These are phyloP conservation scores for Candolleomyces aberdarensis DNA, from an alignment of 768 basidiomycete species.

Conservation along the genomic window DNA sequence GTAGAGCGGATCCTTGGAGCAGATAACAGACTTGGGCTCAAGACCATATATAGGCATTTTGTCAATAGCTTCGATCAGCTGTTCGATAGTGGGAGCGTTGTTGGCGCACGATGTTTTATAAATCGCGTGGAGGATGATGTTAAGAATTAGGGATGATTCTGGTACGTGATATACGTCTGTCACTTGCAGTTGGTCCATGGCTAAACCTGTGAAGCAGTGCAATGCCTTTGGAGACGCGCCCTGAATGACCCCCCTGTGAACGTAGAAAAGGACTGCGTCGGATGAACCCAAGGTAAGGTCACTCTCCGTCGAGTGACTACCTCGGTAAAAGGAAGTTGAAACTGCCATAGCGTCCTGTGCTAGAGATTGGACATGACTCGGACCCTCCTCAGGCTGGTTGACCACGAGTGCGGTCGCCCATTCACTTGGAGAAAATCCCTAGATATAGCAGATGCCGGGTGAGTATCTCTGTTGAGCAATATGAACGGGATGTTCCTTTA, in stretches of 20 bases:
- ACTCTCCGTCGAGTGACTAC: slow-evolving; percentile 9
- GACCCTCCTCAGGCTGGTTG: too few relatives aligned
- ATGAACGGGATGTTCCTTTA: too few relatives aligned
- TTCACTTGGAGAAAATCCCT: too few relatives aligned
- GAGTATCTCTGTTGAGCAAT: too few relatives aligned
- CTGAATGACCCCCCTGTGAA: slow-evolving; percentile 42
- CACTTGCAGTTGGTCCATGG: neutral
- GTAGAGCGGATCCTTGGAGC: slow-evolving; percentile 1
- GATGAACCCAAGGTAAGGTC: slow-evolving; percentile 45
- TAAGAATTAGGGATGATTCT: slow-evolving; percentile 4
- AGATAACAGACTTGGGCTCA: slow-evolving; percentile 1
- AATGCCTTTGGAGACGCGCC: slow-evolving; percentile 45
- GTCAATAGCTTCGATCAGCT: slow-evolving; percentile 11
- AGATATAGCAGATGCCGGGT: too few relatives aligned
- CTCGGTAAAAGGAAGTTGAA: slow-evolving; percentile 27
- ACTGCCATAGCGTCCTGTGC: slow-evolving; percentile 14
- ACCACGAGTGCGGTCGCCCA: too few relatives aligned
- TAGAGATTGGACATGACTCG: too few relatives aligned
- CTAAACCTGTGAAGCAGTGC: slow-evolving; percentile 5
- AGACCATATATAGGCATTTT: slow-evolving; percentile 11
- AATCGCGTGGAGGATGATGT: slow-evolving; percentile 13
- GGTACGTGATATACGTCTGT: slow-evolving; percentile 6
- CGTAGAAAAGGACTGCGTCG: slow-evolving; percentile 65
- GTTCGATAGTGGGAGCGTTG: slow-evolving; percentile 6
- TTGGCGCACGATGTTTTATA: slow-evolving; percentile 9